A percentile compares a stretch with the other conserved stretches of the same genome.
Evolutionary conservation across 1,284 basidiomycete species (phyloP).

Genomic region (Pascua guehoae): DNA sequence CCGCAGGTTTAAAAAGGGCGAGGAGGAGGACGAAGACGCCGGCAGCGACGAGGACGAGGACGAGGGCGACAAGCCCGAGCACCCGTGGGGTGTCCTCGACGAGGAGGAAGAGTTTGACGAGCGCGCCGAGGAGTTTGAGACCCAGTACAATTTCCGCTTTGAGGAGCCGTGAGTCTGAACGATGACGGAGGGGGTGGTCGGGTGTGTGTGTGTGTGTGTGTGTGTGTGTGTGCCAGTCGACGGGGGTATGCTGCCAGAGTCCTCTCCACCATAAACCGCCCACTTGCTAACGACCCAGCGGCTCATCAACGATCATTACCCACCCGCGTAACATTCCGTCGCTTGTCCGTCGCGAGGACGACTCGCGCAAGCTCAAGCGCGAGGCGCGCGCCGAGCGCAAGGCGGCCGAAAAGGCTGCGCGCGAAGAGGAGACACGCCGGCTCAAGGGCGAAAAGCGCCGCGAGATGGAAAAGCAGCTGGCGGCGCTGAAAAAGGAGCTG

Average conservation of each 20-base stretch:
- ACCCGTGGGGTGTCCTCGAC: constrained; percentile 51
- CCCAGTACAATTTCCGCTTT: constrained; percentile 89
- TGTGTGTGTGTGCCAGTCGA: no score
- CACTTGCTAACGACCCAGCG: constrained; percentile 51
- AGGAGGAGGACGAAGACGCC: constrained; percentile 26
- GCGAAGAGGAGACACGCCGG: constrained; percentile 72
- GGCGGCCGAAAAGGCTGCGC: constrained; percentile 68
- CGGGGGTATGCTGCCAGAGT: no score
- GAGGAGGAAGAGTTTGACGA: constrained; percentile 64
- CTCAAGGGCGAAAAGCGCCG: constrained; percentile 79
- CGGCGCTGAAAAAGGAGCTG: constrained; percentile 58
- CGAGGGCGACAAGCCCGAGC: constrained; percentile 33
- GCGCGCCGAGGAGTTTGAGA: constrained; percentile 67
- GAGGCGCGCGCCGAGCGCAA: constrained; percentile 70
- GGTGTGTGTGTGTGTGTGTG: no score
- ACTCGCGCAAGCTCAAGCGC: constrained; percentile 74
- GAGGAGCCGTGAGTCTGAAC: constrained; percentile 85
- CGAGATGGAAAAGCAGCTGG: constrained; percentile 72
- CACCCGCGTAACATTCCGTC: constrained; percentile 72
- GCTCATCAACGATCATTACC: constrained; percentile 66
- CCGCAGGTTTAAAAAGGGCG: constrained; percentile 6
- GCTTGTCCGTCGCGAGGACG: constrained; percentile 71
- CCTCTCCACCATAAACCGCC: background rate
- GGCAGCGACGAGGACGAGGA: constrained; percentile 36
- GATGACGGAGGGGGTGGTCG: no score